A percentile compares a stretch with the other conserved stretches of the same genome.
Evolutionary conservation across 768 basidiomycete species (phyloP).

Genomic region (Lactarius trivialis): DNA sequence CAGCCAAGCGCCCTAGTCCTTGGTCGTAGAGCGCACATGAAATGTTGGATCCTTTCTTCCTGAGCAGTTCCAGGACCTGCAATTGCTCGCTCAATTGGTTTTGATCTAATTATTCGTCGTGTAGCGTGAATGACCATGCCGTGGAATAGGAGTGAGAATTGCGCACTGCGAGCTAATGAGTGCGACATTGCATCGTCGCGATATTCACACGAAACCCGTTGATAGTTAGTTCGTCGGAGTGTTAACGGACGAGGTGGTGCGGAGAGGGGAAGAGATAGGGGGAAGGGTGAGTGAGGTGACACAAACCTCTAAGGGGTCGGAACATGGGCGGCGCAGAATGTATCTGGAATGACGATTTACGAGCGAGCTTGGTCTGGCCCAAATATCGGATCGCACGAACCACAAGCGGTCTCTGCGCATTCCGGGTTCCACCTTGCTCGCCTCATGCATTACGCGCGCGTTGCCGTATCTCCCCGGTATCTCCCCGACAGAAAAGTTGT

Average conservation of each 20-base stretch:
- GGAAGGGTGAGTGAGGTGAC: background rate
- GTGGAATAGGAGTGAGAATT: background rate
- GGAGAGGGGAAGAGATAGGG: background rate
- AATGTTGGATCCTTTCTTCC: background rate
- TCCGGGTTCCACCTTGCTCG: slow-evolving; percentile 1
- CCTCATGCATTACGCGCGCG: slow-evolving; percentile 15
- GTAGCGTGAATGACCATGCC: background rate
- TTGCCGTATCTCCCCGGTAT: background rate
- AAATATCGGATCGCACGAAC: slow-evolving; percentile 5
- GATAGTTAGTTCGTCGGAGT: slow-evolving; percentile 8
- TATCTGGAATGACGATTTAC: background rate
- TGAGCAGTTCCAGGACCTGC: slow-evolving; percentile 13
- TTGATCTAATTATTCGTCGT: slow-evolving; percentile 1
- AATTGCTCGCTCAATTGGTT: slow-evolving; percentile 19
- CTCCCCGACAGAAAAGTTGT: background rate
- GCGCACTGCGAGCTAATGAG: slow-evolving; percentile 16
- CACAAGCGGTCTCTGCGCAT: background rate
- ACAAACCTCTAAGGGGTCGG: background rate
- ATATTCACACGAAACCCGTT: background rate
- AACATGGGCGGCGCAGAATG: background rate
- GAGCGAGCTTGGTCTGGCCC: background rate
- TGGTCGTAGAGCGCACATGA: background rate
- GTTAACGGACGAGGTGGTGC: slow-evolving; percentile 1
- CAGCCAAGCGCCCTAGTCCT: slow-evolving; percentile 4
- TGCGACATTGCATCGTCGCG: slow-evolving; percentile 19